A percentile compares a stretch with the other conserved stretches of the same genome.
Evolutionary conservation across 495 filamentous ascomycete genomes (phyloP).

Genomic region (Aspergillus conjunctus): DNA sequence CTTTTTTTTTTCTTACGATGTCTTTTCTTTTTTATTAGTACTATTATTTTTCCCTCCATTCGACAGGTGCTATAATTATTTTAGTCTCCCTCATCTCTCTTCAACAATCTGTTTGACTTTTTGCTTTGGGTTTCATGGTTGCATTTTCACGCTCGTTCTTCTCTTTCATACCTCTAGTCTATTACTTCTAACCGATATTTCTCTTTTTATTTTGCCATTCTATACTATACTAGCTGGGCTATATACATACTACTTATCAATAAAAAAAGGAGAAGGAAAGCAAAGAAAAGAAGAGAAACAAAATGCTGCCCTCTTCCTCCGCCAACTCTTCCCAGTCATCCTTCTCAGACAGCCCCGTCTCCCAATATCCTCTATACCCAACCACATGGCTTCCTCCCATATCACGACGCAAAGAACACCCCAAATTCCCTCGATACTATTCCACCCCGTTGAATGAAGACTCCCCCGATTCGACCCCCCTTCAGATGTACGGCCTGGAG

Average conservation of each 20-base stretch:
- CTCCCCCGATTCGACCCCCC: slow-evolving; percentile 36
- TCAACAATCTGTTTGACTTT: slow-evolving; percentile 25
- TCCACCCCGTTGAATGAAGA: slow-evolving; percentile 41
- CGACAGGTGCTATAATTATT: slow-evolving; percentile 25
- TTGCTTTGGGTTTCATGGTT: slow-evolving; percentile 1
- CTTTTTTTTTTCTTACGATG: slow-evolving; percentile 16
- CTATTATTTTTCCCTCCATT: slow-evolving; percentile 15
- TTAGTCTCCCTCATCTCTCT: slow-evolving; percentile 20
- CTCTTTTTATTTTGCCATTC: not conserved
- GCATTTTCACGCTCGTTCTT: not conserved
- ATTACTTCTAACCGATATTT: not conserved
- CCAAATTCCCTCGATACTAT: slow-evolving; percentile 44
- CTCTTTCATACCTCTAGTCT: not conserved
- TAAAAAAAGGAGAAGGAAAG: not conserved
- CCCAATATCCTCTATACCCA: slow-evolving; percentile 34
- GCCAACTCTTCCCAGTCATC: slow-evolving; percentile 35
- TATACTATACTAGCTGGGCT: not conserved
- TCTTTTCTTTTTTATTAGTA: slow-evolving; percentile 11
- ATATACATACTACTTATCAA: slow-evolving; percentile 9
- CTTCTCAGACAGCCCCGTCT: slow-evolving; percentile 35
- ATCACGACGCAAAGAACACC: slow-evolving; percentile 31
- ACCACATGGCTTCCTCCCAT: slow-evolving; percentile 33
- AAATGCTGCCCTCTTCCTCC: slow-evolving; percentile 36
- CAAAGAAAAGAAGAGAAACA: slow-evolving; percentile 8
- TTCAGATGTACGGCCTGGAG: slow-evolving; percentile 44